Conservation (phyloP, 2,329 filamentous ascomycete genomes). For the Coniella lustricola region DNA sequence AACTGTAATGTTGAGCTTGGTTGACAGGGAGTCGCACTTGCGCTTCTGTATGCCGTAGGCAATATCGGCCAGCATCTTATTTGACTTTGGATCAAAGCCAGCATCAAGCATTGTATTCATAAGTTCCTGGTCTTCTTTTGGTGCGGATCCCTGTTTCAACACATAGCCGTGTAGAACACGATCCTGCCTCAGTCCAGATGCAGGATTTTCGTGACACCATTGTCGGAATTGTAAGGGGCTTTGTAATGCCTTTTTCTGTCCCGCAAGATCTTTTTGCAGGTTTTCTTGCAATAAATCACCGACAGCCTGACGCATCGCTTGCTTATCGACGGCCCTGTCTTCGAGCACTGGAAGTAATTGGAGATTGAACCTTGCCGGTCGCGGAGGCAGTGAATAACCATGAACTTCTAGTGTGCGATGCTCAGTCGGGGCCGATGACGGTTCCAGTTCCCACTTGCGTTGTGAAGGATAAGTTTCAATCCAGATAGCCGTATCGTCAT, state of each 20-base stretch:
- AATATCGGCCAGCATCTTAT: slow-evolving; percentile 41
- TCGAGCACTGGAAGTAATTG: slow-evolving; percentile 64
- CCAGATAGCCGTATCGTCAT: slow-evolving; percentile 43
- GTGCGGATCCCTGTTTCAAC: slow-evolving; percentile 43
- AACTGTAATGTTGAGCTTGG: slow-evolving; percentile 54
- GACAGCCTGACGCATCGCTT: slow-evolving; percentile 40
- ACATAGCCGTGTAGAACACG: slow-evolving; percentile 33
- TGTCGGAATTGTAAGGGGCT: slow-evolving; percentile 42
- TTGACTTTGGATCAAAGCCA: slow-evolving; percentile 49
- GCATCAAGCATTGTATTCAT: slow-evolving; percentile 49
- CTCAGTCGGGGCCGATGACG: slow-evolving; percentile 30
- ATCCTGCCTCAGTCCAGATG: slow-evolving; percentile 26
- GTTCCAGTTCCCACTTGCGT: slow-evolving; percentile 55
- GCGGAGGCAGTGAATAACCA: slow-evolving; percentile 33
- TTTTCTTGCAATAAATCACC: slow-evolving; percentile 40
- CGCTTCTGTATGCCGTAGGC: slow-evolving; percentile 39
- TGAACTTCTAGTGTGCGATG: slow-evolving; percentile 62
- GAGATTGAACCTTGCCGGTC: slow-evolving; percentile 52
- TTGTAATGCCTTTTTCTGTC: slow-evolving; percentile 43
- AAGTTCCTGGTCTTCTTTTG: slow-evolving; percentile 40
- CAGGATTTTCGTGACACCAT: slow-evolving; percentile 43
- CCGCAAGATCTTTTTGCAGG: slow-evolving; percentile 44
- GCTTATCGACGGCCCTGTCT: slow-evolving; percentile 44
- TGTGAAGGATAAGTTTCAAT: slow-evolving; percentile 63
- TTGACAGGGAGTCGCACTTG: slow-evolving; percentile 46